A percentile compares a stretch with the other conserved stretches of the same genome.
Conservation (phyloP, 768 basidiomycete species). For the Leccinum truebloodii region DNA sequence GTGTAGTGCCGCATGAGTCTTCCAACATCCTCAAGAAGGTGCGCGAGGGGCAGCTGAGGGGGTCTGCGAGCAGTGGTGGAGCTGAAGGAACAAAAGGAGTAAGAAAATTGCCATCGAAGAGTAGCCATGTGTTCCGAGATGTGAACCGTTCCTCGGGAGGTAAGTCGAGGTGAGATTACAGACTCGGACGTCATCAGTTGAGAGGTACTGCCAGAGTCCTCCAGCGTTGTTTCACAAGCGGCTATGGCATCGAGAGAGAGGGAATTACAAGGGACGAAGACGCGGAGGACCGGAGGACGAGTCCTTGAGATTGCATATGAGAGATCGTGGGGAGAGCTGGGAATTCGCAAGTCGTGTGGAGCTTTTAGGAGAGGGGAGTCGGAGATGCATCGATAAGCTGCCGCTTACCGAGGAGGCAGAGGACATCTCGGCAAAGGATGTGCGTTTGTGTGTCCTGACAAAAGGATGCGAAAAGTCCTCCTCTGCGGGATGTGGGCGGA, state of each 20-base stretch:
- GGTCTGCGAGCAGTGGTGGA: conserved; percentile 51
- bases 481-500: conserved; percentile 34
- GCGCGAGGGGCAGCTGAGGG: conserved; percentile 65
- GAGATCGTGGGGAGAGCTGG: conserved; percentile 60
- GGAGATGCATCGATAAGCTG: conserved; percentile 15
- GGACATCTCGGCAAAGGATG: conserved; percentile 45
- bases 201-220: conserved; percentile 75
- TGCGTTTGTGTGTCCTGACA: conserved; percentile 40
- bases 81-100: conserved; percentile 59
- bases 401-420: conserved; percentile 40
- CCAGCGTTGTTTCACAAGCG: conserved; percentile 60
- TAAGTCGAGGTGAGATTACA: conserved; percentile 16
- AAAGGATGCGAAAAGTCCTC: conserved; percentile 39
- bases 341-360: not conserved
- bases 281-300: conserved; percentile 52
- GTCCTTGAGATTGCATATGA: conserved; percentile 55
- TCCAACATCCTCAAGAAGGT: too few relatives aligned
- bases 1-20: too few relatives aligned
- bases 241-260: conserved; percentile 48
- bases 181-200: conserved; percentile 26
- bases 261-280: conserved; percentile 69
- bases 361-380: conserved; percentile 22
- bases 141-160: conserved; percentile 20
- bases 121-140: conserved; percentile 55
- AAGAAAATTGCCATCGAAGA: conserved; percentile 67